phyloP scores from a whole-genome alignment of 2,329 filamentous ascomycete species.

The Cladophialophora psammophila region DNA sequence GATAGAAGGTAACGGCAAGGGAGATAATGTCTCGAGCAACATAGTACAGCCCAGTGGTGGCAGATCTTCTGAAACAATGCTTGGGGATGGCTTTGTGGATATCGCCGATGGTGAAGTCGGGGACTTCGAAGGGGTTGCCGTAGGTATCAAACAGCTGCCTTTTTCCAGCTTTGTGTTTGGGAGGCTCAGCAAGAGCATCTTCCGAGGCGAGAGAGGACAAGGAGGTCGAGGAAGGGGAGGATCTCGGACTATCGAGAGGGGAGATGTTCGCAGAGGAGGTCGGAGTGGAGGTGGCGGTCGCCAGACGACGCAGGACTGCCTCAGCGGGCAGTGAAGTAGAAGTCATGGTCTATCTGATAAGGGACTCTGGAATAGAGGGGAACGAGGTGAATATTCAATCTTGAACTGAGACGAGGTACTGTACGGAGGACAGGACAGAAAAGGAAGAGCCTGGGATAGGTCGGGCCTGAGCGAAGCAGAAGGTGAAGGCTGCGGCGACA shows the following conservation, averaged over 20 bases:
- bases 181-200: conserved; percentile 51
- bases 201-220: conserved; percentile 85
- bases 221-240: conserved; percentile 83
- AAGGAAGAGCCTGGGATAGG: neutral
- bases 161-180: conserved; percentile 49
- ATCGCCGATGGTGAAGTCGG: conserved; percentile 97
- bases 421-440: neutral
- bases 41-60: conserved; percentile 76
- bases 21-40: conserved; percentile 80
- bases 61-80: conserved; percentile 94
- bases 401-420: neutral
- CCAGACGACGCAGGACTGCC: conserved; percentile 60
- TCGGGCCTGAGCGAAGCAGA: conserved; percentile 1
- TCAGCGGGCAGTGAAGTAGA: conserved; percentile 58
- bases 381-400: neutral
- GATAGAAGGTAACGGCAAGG: conserved; percentile 78
- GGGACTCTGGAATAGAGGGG: neutral
- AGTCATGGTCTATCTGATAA: conserved; percentile 50
- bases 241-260: conserved; percentile 65
- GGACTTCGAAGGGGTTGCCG: conserved; percentile 91
- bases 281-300: conserved; percentile 63
- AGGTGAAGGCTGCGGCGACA: conserved; percentile 3
- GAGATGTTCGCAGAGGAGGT: conserved; percentile 63
- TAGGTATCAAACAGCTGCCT: conserved; percentile 81
- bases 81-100: conserved; percentile 96